These are phyloP conservation scores for Fusarium torulosum DNA, from an alignment of 2,329 filamentous ascomycete species.

Conservation along the genomic window DNA sequence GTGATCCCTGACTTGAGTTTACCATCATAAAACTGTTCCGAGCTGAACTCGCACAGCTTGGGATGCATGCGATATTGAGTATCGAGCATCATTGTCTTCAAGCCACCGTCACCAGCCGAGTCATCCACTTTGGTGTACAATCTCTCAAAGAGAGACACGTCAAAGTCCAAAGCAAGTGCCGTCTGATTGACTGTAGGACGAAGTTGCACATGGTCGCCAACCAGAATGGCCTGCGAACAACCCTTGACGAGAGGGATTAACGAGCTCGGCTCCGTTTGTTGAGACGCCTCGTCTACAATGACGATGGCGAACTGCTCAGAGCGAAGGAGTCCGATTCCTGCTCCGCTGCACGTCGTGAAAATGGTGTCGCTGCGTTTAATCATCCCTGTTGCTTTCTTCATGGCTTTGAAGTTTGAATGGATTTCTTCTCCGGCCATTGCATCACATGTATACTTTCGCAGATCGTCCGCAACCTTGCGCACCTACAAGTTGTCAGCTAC, in stretches of 20 bases:
- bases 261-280: constrained; percentile 59
- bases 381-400: constrained; percentile 54
- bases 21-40: constrained; percentile 55
- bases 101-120: neutral
- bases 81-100: constrained; percentile 57
- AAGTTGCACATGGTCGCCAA: constrained; percentile 62
- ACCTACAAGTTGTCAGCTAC: constrained; percentile 39
- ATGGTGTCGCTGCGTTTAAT: constrained; percentile 55
- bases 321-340: constrained; percentile 57
- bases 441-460: constrained; percentile 54
- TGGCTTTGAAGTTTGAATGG: constrained; percentile 45
- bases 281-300: constrained; percentile 62
- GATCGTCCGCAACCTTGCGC: constrained; percentile 52
- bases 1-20: constrained; percentile 53
- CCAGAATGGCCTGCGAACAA: constrained; percentile 57
- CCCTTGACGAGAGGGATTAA: constrained; percentile 58
- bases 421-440: constrained; percentile 50
- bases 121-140: constrained; percentile 48
- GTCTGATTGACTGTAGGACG: constrained; percentile 56
- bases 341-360: constrained; percentile 60
- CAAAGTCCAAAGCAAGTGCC: constrained; percentile 52
- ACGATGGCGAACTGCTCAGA: constrained; percentile 55
- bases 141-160: constrained; percentile 60
- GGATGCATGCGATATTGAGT: constrained; percentile 61
- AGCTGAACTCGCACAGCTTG: constrained; percentile 56